Evolutionary conservation across 2,329 filamentous ascomycete genomes (phyloP).

Genomic region (Trichophyton verrucosum): DNA sequence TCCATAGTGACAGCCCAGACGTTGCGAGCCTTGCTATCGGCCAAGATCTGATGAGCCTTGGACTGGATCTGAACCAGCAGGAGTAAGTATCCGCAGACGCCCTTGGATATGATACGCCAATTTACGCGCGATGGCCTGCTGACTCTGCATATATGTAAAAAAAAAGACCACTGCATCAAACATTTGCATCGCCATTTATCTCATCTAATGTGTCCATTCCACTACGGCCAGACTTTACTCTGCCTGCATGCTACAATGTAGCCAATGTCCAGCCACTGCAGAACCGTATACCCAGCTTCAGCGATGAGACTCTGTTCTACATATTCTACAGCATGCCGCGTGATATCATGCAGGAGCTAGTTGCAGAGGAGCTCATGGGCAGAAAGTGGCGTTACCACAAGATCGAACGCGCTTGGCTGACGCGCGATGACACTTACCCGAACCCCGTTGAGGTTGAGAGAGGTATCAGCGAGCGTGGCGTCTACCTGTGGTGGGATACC

Average conservation of each 20-base stretch:
- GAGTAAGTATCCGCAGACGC: constrained; percentile 36
- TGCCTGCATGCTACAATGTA: constrained; percentile 53
- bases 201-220: constrained; percentile 44
- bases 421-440: constrained; percentile 36
- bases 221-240: constrained; percentile 50
- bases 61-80: constrained; percentile 50
- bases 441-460: constrained; percentile 38
- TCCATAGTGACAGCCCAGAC: constrained; percentile 42
- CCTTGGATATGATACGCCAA: no score
- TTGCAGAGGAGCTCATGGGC: constrained; percentile 48
- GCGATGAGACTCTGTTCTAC: constrained; percentile 54
- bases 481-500: constrained; percentile 41
- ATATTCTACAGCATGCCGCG: constrained; percentile 58
- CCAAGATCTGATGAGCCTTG: constrained; percentile 51
- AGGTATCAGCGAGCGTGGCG: constrained; percentile 38
- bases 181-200: constrained; percentile 52
- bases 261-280: constrained; percentile 52
- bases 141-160: background rate
- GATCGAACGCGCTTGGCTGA: constrained; percentile 41
- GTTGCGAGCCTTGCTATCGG: constrained; percentile 46
- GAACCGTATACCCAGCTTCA: constrained; percentile 46
- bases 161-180: constrained; percentile 47
- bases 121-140: background rate
- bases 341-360: constrained; percentile 54
- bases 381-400: constrained; percentile 44